Evolutionary conservation across 129 eudicot genomes (phyloP), one percentile per base, ranked within the genome.

Genomic region (Pittosporum tobira): DNA sequence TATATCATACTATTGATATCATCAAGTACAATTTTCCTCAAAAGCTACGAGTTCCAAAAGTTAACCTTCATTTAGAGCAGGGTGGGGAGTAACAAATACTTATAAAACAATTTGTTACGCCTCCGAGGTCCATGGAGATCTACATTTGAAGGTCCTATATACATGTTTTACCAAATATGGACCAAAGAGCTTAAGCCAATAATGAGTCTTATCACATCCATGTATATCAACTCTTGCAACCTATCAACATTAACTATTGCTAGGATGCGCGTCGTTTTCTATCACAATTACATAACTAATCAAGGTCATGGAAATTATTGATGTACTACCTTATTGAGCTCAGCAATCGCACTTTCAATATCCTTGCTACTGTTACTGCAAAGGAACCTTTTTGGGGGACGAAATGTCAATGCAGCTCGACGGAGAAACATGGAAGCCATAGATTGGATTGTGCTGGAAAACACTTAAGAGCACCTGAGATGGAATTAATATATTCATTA

Each of bases 241-340:
- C 47, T 9, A n/a, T 2, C 19, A 18, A 23, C 51, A 47, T 15
- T 47, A 47, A 15, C 16, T 8, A 47, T 15, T 47, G 6, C 16
- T 46, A 3, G 1, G 19, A 14, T 23, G 19, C 51, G 1, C 19
- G 3, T 21, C 22, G 6, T 15, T 21, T 2, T 21, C 2, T 5
- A 12, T 47, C 19, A 23, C 16, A 47, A 23, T 47, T 47, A 15
- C 27, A 51, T 6, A 23, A 10, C 3, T 24, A 9, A 26, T 2
- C 16, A 45, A 0, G 12, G 3, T 16, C 6, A 59, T 14, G 27
- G 13, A 27, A 57, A 48, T n/a, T n/a, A n/a, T n/a, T n/a, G n/a
- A n/a, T 26, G 51, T 13, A 19, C 21, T 53, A 87, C 96, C 96
- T 87, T 79, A 62, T 87, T 83, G 68, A 87, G 81, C 75, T 87